These are phyloP conservation scores for Candida silvatica DNA, from an alignment of 805 yeast genomes.

Conservation along the genomic window DNA sequence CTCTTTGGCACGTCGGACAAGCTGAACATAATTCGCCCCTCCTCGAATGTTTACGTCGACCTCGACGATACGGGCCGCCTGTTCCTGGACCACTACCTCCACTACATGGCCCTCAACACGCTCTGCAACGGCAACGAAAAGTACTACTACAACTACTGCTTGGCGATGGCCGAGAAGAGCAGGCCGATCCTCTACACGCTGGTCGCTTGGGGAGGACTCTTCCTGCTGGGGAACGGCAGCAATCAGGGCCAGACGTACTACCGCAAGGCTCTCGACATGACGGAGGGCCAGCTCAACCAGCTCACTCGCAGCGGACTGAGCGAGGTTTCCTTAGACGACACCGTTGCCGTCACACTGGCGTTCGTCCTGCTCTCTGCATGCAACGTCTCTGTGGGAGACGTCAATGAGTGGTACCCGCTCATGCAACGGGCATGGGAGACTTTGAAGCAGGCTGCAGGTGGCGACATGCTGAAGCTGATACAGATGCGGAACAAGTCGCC, in stretches of 20 bases:
- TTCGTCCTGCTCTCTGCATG: too few species aligned
- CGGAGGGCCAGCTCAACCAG: too few species aligned
- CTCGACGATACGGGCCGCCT: constrained; percentile 35
- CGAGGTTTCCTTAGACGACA: too few species aligned
- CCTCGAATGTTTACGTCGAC: constrained; percentile 15
- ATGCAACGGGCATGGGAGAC: too few species aligned
- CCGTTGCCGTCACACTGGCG: too few species aligned
- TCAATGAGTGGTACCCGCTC: too few species aligned
- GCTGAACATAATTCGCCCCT: constrained; percentile 12
- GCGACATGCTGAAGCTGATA: too few species aligned
- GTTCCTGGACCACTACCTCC: constrained; percentile 42
- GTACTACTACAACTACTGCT: constrained; percentile 40
- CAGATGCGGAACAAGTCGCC: too few species aligned
- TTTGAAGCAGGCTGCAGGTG: too few species aligned
- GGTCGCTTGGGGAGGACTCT: constrained; percentile 54
- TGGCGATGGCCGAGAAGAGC: constrained; percentile 43
- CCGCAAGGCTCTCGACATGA: constrained; percentile 12
- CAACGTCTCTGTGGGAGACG: too few species aligned
- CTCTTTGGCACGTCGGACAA: constrained; percentile 15
- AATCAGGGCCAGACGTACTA: constrained; percentile 18
- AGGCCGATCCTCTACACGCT: constrained; percentile 41
- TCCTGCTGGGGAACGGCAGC: constrained; percentile 23
- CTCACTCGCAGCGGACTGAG: too few species aligned
- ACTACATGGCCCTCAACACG: constrained; percentile 29
- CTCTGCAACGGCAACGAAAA: constrained; percentile 32